Evolutionary conservation across 2,329 filamentous ascomycete species (phyloP), one percentile per base, ranked within the genome.

Genomic region (Nigrospora osmanthi): DNA sequence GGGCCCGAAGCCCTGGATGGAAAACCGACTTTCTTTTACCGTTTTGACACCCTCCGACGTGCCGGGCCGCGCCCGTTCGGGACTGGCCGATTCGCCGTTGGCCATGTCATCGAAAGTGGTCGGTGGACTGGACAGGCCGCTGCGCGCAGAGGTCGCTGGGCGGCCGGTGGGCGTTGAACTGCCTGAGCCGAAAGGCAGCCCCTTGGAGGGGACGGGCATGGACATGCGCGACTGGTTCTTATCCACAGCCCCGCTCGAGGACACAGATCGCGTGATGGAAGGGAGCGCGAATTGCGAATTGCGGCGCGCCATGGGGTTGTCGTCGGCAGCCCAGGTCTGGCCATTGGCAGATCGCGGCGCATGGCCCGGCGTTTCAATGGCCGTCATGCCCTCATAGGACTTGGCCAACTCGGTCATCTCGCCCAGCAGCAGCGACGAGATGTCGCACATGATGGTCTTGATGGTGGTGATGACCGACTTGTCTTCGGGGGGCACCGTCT

Each of bases 361-460:
- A 53, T 78, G 68, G 10, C 78, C 83, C 0, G 88, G 88, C 0
- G 88, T 90, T 50, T 91, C 86, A 47, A 96, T 82, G 4, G 79
- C 82, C 4, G 83, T 82, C 67, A 86, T 76, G 23, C 70, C 83
- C 61, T 89, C 85, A 46, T 87, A 78, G 0, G 79, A 85, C 55
- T 79, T 87, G 46, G 85, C 85, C 47, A 88, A 72, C 1, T 78
- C 80, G 30, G 83, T 85, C 75, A 91, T 81, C 64, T 89, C 86
- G 16, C 84, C 84, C 17, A 91, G 70, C 39, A 91, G 64, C 43
- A 87, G 59, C 12, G 85, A 84, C 4, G 85, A 87, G 45, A 90
- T 77, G 60, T 89, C 83, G 58, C 85, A 89, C 78, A 91, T 83
- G 56, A 87, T 75, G 0, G 85, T 87, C 65, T 87, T 88, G 62